Base-by-base conservation (phyloP, 75 land plant genomes). In the Chamaecyparis obtusa region DNA sequence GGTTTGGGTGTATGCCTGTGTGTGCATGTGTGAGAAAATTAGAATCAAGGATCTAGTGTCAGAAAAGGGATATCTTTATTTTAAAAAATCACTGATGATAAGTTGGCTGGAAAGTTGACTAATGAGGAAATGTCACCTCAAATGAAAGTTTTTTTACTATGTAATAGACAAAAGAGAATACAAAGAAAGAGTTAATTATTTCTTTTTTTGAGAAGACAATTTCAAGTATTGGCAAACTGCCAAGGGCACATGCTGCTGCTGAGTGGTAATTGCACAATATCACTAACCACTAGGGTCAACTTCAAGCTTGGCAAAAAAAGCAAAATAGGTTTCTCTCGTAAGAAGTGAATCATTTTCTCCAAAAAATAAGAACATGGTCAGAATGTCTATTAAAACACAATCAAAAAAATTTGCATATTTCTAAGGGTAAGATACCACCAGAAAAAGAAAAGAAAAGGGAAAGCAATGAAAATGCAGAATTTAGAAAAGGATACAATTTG, bases 401-500 rank as follows among this genome's bases (percentile, higher is more conserved):
- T 41, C 49, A 44, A 80, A 43, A 80, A 13, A 51, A 14, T 0
- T 11, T 51, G 55, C 16, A 51, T 13, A 51, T 13, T 13, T 51
- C 13, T 14, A 51, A 51, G 43, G 82, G 37, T 36, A 77, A 77
- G 77, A 14, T 39, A 41, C 43, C 36, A 74, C 21, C 82, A 79
- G 44, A 27, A 80, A 80, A 21, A 41, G 27, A 41, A 43, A 2
- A 10, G 2, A 0, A 46, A 81, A 81, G 5, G 5, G 14, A 81
- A 81, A 1, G 48, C 13, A 41, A 13, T 24, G 13, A 81, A 39
- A 81, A 81, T 46, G 33, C 48, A 48, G 84, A 49, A 37, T 17
- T 39, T 39, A 17, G 33, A 24, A 87, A 74, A 92, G 98, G 99
- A 96, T 97, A 97, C 99, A 90, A 97, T 97, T 81, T 97, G 99